phyloP scores from a whole-genome alignment of 345 rosid species.

The Dipteronia sinensis region DNA sequence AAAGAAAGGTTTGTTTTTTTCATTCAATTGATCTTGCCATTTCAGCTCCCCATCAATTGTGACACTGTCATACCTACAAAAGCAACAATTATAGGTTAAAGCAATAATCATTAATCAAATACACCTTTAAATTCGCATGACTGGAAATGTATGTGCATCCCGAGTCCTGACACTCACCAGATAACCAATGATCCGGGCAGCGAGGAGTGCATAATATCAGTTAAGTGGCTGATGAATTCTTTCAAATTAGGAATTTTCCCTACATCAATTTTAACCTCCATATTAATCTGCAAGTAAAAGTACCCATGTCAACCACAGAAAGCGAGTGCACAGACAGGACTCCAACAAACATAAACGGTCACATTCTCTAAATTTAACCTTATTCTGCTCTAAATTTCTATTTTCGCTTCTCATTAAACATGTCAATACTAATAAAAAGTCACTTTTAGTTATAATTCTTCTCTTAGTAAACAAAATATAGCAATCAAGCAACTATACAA shows the following conservation, averaged over 20 bases:
- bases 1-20: conserved; percentile 76
- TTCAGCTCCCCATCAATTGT: conserved; percentile 56
- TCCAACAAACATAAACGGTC: neutral
- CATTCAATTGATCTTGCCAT: conserved; percentile 73
- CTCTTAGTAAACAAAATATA: neutral
- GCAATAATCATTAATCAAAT: conserved; percentile 6
- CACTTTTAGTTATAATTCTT: neutral
- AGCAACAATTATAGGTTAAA: neutral
- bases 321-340: neutral
- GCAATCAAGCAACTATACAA: neutral
- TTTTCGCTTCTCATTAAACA: too few relatives aligned
- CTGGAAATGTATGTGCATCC: neutral
- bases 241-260: conserved; percentile 56
- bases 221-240: conserved; percentile 75
- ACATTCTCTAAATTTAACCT: neutral
- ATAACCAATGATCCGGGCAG: conserved; percentile 76
- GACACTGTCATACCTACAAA: conserved; percentile 77
- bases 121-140: neutral
- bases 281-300: conserved; percentile 60
- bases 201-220: conserved; percentile 63
- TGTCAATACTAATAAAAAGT: neutral
- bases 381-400: neutral
- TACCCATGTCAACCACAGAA: conserved; percentile 4
- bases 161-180: conserved; percentile 48
- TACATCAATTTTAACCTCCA: conserved; percentile 56